These are phyloP conservation scores for Sambucus nigra DNA, from an alignment of 129 eudicot genomes.

Conservation along the genomic window DNA sequence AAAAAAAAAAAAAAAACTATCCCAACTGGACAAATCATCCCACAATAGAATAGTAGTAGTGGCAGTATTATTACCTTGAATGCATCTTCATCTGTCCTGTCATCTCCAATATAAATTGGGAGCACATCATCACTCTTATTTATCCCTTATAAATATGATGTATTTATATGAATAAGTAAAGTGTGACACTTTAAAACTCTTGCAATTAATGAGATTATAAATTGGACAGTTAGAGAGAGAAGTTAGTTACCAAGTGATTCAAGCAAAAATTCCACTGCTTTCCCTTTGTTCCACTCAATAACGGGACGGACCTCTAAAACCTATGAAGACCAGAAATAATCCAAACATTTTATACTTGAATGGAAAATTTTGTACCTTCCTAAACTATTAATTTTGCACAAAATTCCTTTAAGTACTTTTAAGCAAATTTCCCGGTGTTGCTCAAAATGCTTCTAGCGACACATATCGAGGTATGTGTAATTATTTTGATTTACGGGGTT, in stretches of 20 bases:
- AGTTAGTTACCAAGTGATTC: slow-evolving; percentile 59
- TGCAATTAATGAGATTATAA: background rate
- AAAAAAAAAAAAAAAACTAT: too few relatives aligned
- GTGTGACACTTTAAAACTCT: background rate
- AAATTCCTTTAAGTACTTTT: too few relatives aligned
- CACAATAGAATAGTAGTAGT: too few relatives aligned
- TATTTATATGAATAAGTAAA: too few relatives aligned
- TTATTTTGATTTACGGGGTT: too few relatives aligned
- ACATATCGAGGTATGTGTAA: too few relatives aligned
- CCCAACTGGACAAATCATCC: too few relatives aligned
- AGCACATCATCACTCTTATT: slow-evolving; percentile 53
- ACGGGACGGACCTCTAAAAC: slow-evolving; percentile 96
- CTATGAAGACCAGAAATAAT: slow-evolving; percentile 19
- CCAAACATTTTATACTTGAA: too few relatives aligned
- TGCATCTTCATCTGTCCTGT: slow-evolving; percentile 91
- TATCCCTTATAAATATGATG: slow-evolving; percentile 33
- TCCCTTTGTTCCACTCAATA: slow-evolving; percentile 90
- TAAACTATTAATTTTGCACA: too few relatives aligned
- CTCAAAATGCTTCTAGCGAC: too few relatives aligned
- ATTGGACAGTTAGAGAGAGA: background rate
- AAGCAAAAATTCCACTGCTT: slow-evolving; percentile 86
- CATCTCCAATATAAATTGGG: slow-evolving; percentile 89
- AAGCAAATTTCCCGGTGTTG: too few relatives aligned
- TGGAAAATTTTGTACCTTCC: too few relatives aligned
- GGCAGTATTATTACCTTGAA: slow-evolving; percentile 43